Evolutionary conservation across 2,329 filamentous ascomycete species (phyloP).

Genomic region (Gyromitra esculenta): DNA sequence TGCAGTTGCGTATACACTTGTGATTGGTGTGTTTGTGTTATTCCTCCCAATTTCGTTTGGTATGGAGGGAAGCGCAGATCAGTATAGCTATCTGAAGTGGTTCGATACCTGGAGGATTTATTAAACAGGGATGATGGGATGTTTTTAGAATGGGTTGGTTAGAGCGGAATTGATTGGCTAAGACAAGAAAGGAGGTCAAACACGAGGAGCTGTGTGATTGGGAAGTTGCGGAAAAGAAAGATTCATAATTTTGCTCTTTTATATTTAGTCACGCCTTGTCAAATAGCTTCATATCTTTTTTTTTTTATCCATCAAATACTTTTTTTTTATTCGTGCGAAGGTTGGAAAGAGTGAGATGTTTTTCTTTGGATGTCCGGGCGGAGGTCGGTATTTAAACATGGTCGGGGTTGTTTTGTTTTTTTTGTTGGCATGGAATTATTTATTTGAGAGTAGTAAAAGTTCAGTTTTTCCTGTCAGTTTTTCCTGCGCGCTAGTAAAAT

Average conservation of each 20-base stretch:
- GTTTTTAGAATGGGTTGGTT: constrained; percentile 3
- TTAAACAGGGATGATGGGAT: constrained; percentile 20
- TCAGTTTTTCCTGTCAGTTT: background rate
- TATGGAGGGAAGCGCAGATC: constrained; percentile 83
- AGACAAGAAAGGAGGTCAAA: background rate
- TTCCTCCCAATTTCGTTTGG: constrained; percentile 97
- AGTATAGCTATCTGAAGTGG: constrained; percentile 96
- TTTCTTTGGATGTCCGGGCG: constrained; percentile 1
- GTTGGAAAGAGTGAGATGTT: background rate
- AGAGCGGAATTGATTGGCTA: constrained; percentile 3
- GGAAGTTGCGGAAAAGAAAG: background rate
- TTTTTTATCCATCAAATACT: constrained; percentile 16
- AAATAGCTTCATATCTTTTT: constrained; percentile 43
- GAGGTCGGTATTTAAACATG: constrained; percentile 15
- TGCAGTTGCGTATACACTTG: constrained; percentile 74
- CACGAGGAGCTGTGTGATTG: background rate
- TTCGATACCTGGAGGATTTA: constrained; percentile 39
- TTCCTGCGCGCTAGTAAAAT: too few species aligned
- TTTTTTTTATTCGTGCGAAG: background rate
- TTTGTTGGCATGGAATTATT: constrained; percentile 8
- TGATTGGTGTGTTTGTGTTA: constrained; percentile 84
- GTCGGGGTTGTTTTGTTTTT: constrained; percentile 22
- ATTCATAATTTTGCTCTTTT: constrained; percentile 15
- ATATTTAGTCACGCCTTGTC: constrained; percentile 39
- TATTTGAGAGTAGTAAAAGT: constrained; percentile 17